Evolutionary conservation across 208 protist genomes (phyloP), one percentile per base, ranked within the genome.

Genomic region (Endotrypanum monterogeii): DNA sequence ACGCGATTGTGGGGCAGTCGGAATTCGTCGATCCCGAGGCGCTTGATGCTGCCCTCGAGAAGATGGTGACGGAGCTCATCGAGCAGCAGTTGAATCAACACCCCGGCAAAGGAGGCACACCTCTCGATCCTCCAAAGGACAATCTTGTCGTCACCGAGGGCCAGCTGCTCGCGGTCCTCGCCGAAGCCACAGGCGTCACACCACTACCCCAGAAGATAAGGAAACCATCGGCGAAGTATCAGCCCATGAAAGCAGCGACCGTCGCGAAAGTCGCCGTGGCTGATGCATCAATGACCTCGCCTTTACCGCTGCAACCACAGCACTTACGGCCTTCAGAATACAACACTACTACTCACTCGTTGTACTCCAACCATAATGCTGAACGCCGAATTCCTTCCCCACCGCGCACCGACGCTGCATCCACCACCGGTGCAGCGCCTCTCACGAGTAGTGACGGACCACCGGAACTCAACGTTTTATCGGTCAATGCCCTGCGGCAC

Each of bases 1-100:
- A 37, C 18, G 76, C 70, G 28, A 20, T 80, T 18, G 65, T 5
- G 2, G 54, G 46, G 11, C 69, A 80, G 37, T 50, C 62, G 2
- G 35, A 37, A 4, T 70, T 57, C 30, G 46, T 80, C 23, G 69
- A 80, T 41, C 61, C n/a, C 2, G 23, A 9, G 6, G 63, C 60
- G 30, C 71, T 89, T 18, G 74, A 85, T 32, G n/a, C 28, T 23
- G 83, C 81, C 2, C 48, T 94, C 11, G 79, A 90, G 12, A 62
- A 79, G 28, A 63, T 90, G 57, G 85, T 89, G 57, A 79, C 87
- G 30, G n/a, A 81, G 39, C 63, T 94, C 8, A 66, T 90, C 7
- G 65, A 62, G 12, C 67, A 88, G 20, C 83, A 76, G 12, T 44
- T 51, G 61, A 25, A 35, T 52, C 63, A 41, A 32, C 25, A 41